These are phyloP conservation scores for Blepharisma stoltei DNA, from an alignment of 73 alveolate genomes.

Conservation along the genomic window DNA sequence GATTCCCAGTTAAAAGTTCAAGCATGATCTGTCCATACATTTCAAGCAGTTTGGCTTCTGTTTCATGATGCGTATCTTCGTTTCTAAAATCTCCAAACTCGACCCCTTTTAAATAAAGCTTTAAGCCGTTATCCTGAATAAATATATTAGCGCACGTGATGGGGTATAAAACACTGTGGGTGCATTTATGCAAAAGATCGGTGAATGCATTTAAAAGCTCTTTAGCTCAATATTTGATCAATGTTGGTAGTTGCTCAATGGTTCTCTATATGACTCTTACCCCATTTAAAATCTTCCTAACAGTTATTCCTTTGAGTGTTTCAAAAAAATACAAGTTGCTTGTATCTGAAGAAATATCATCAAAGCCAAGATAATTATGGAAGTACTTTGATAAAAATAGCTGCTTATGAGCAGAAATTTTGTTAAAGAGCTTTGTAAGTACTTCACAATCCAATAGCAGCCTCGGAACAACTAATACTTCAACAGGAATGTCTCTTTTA, in stretches of 20 bases:
- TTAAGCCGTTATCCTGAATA: slow-evolving; percentile 3
- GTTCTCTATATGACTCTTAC: slow-evolving; percentile 15
- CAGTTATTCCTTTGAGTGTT: neutral
- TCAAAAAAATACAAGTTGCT: slow-evolving; percentile 8
- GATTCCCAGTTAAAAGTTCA: neutral
- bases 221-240: slow-evolving; percentile 4
- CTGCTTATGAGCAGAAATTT: neutral
- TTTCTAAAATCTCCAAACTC: neutral
- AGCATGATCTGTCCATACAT: slow-evolving; percentile 9
- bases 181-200: slow-evolving; percentile 7
- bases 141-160: neutral
- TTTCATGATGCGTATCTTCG: slow-evolving; percentile 8
- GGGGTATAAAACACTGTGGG: neutral
- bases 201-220: slow-evolving; percentile 18
- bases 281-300: neutral
- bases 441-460: neutral
- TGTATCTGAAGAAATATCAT: neutral
- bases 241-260: neutral
- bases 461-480: slow-evolving; percentile 11
- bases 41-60: neutral
- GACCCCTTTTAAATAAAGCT: slow-evolving; percentile 16
- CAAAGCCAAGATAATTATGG: slow-evolving; percentile 20
- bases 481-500: slow-evolving; percentile 7
- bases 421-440: neutral
- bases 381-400: slow-evolving; percentile 2